These are phyloP conservation scores for Hapsidospora chrysogenum DNA, from an alignment of 495 filamentous ascomycete species.

Conservation along the genomic window DNA sequence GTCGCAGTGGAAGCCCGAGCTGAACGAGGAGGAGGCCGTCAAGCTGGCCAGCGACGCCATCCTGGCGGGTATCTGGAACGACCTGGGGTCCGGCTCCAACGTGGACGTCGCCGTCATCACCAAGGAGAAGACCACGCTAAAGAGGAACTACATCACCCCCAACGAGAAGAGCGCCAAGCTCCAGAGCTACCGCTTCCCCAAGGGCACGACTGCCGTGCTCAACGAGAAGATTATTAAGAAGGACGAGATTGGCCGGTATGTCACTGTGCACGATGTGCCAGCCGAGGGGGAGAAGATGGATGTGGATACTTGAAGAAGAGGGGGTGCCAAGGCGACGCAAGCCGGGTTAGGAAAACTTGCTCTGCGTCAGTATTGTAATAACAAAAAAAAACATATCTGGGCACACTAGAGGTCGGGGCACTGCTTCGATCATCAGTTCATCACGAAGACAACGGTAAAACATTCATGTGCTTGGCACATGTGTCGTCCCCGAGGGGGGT, in stretches of 20 bases:
- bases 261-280: slow-evolving; percentile 73
- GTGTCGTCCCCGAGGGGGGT: too few relatives aligned
- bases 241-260: slow-evolving; percentile 88
- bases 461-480: too few relatives aligned
- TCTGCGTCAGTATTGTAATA: too few relatives aligned
- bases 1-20: slow-evolving; percentile 72
- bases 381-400: too few relatives aligned
- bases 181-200: slow-evolving; percentile 75
- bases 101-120: slow-evolving; percentile 95
- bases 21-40: slow-evolving; percentile 70
- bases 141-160: slow-evolving; percentile 80
- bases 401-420: too few relatives aligned
- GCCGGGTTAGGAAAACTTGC: too few relatives aligned
- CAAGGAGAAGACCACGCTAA: slow-evolving; percentile 75
- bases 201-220: slow-evolving; percentile 81
- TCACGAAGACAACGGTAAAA: too few relatives aligned
- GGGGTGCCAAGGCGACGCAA: not conserved
- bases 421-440: too few relatives aligned
- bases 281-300: slow-evolving; percentile 85
- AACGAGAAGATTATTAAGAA: slow-evolving; percentile 86
- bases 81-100: slow-evolving; percentile 91
- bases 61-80: slow-evolving; percentile 96
- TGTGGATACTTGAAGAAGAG: slow-evolving; percentile 47
- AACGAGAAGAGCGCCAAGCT: slow-evolving; percentile 87
- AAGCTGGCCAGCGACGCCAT: slow-evolving; percentile 76